Base-by-base conservation (phyloP, 2,329 filamentous ascomycete species). In the Phialemoniopsis sp. region DNA sequence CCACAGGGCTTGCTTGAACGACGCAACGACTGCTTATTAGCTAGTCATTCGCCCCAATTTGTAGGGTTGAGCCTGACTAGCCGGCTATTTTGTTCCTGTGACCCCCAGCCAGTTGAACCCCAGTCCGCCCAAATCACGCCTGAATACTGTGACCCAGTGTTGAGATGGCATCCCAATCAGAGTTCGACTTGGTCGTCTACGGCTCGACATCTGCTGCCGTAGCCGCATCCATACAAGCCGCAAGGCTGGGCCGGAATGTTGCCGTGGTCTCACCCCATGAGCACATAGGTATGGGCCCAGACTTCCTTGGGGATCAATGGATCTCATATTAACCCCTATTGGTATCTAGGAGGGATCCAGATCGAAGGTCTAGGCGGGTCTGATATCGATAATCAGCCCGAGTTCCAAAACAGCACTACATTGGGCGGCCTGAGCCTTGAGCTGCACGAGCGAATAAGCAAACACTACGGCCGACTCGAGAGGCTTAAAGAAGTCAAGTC, bases 321-420 rank as follows among this genome's bases (percentile, higher is more conserved):
- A 6, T 26, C 21, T 6, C 6, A 10, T 6, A 10, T 26, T 6
- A 26, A 6, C 21, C 10, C 10, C 10, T 26, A 10, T 26, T 26
- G 21, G 21, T 26, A 26, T n/a, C n/a, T 37, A 32, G 30, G 48
- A 33, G 32, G 51, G 14, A 36, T 52, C 32, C 42, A 45, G 35
- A 41, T 49, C 17, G 46, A 53, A 21, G 46, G 50, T 16, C 44
- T 51, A 18, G 49, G 49, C 9, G 48, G 46, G 13, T 48, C 46
- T 5, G 48, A 51, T 30, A 49, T 51, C 34, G 44, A 45, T 34
- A 51, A 46, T 19, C 46, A 45, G 36, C 40, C 34, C 32, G 46
- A 34, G 14, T 34, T 34, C 32, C 32, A 34, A 15, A 34, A 34
- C 32, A 34, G 32, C 32, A 34, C 44, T 8, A 45, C 44, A 7